Conservation (phyloP, 495 filamentous ascomycete species). For the Aspergillus biplanus region DNA sequence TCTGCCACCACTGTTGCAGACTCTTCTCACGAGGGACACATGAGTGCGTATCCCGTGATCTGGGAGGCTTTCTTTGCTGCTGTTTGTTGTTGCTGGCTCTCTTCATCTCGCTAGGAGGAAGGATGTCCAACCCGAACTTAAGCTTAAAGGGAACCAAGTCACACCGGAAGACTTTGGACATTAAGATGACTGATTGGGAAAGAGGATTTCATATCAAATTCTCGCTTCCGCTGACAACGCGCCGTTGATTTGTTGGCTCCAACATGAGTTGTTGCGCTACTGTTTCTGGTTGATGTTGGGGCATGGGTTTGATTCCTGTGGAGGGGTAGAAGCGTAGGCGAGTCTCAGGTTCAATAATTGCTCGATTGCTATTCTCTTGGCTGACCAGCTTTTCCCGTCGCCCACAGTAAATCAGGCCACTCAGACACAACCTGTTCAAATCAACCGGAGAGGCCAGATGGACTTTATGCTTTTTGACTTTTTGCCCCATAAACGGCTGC, state of each 20-base stretch:
- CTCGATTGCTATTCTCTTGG: background rate
- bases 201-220: background rate
- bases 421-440: no score
- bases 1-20: background rate
- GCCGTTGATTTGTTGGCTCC: background rate
- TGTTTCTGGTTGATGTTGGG: background rate
- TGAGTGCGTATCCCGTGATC: no score
- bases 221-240: background rate
- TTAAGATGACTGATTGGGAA: background rate
- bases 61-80: no score
- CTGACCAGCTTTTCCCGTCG: background rate
- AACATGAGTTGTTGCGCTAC: background rate
- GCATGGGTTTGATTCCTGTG: background rate
- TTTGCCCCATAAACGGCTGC: no score
- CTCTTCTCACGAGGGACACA: background rate
- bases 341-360: background rate
- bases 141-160: no score
- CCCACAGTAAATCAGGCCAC: background rate
- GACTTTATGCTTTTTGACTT: no score
- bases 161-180: background rate
- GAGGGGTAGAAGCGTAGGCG: background rate
- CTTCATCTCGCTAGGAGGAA: no score
- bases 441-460: no score
- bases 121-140: no score
- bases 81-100: no score